These are phyloP conservation scores for Acanthamoeba royreba DNA, from an alignment of 208 protist genomes.

Conservation along the genomic window DNA sequence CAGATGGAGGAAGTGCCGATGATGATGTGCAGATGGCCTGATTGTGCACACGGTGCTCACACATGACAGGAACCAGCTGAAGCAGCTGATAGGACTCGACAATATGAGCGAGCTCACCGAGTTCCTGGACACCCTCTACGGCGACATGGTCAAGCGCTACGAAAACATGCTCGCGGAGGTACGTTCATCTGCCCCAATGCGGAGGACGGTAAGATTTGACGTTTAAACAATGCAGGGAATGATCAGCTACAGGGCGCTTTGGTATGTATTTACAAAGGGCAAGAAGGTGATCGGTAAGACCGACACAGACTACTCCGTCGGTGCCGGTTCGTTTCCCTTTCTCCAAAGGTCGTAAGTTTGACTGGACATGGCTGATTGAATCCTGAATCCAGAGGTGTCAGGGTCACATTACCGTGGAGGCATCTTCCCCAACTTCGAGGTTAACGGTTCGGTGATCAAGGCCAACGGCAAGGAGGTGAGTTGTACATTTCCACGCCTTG, in stretches of 20 bases:
- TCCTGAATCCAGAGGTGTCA: not conserved
- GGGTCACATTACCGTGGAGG: not conserved
- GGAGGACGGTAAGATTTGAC: not conserved
- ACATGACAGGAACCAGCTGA: not conserved
- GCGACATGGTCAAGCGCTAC: slow-evolving; percentile 4
- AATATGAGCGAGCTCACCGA: not conserved
- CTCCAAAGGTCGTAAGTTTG: not conserved
- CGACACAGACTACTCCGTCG: not conserved
- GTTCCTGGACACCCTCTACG: not conserved
- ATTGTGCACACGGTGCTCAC: too few species aligned
- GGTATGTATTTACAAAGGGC: not conserved
- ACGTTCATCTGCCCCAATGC: not conserved
- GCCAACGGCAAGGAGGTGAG: not conserved
- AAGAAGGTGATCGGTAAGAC: not conserved
- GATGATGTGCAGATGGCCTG: too few species aligned
- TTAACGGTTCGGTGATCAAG: not conserved
- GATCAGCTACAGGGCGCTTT: not conserved
- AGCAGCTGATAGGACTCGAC: not conserved
- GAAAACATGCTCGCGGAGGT: not conserved
- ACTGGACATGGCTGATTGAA: too few species aligned
- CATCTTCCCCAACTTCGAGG: not conserved
- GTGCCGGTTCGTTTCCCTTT: not conserved
- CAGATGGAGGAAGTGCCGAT: not conserved
- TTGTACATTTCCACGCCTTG: not conserved
- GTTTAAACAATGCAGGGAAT: not conserved